Conservation (phyloP, 192 early-diverging fungal species). For the Dissophora ornata region DNA sequence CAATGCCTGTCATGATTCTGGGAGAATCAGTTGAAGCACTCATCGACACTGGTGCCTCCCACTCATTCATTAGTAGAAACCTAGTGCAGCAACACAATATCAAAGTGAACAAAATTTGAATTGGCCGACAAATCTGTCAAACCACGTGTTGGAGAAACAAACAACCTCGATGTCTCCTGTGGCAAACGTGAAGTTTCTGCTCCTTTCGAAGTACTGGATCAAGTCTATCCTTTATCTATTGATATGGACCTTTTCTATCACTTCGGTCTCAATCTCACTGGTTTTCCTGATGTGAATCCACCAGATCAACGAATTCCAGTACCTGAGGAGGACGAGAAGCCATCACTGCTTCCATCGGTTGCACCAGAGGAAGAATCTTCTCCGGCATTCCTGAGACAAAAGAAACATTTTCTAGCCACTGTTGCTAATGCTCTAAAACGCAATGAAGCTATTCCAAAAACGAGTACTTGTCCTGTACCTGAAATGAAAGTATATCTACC, state of each 20-base stretch:
- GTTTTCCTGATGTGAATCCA: neutral
- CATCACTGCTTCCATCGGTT: too few species aligned
- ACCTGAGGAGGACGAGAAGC: neutral
- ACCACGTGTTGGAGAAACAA: neutral
- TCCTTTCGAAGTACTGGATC: conserved; percentile 6
- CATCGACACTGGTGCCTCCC: neutral
- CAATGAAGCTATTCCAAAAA: neutral
- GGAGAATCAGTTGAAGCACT: too few species aligned
- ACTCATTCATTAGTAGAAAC: neutral
- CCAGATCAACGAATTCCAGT: neutral
- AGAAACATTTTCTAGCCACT: neutral
- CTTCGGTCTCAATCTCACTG: conserved; percentile 3
- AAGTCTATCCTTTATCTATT: conserved; percentile 2
- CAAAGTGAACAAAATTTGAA: neutral
- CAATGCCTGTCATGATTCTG: too few species aligned
- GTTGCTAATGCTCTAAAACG: neutral
- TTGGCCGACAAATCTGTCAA: neutral
- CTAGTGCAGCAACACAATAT: conserved; percentile 4
- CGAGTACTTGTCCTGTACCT: neutral
- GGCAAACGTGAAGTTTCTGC: neutral
- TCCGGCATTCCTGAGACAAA: conserved; percentile 4
- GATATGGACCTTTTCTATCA: conserved; percentile 11
- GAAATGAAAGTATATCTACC: too few species aligned
- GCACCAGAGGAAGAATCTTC: too few species aligned
- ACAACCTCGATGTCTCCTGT: too few species aligned